A percentile compares a stretch with the other conserved stretches of the same genome.
phyloP scores from a whole-genome alignment of 192 early-diverging fungal species.

The Paraglomus occultum region DNA sequence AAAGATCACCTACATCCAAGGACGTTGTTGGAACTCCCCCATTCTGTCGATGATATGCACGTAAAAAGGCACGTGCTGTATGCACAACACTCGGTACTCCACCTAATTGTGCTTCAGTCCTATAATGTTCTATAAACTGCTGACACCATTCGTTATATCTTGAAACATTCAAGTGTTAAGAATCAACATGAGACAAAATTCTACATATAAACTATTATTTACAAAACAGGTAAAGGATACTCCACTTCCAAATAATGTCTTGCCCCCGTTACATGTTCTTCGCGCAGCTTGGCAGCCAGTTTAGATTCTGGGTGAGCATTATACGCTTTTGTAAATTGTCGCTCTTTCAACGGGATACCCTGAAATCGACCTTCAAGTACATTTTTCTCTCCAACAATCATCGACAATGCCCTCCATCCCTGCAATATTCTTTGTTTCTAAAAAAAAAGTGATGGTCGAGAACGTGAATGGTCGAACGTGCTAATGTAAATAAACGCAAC shows the following conservation, averaged over 20 bases:
- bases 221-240: conserved; percentile 29
- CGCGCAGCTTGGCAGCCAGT: conserved; percentile 32
- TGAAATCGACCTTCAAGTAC: conserved; percentile 36
- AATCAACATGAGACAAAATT: neutral
- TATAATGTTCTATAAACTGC: conserved; percentile 53
- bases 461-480: neutral
- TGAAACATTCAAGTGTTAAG: neutral
- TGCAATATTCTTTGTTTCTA: conserved; percentile 40
- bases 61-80: conserved; percentile 70
- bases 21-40: conserved; percentile 42
- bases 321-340: conserved; percentile 41
- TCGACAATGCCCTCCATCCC: conserved; percentile 45
- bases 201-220: neutral
- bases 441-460: conserved; percentile 1
- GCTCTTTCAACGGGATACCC: conserved; percentile 41
- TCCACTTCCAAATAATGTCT: conserved; percentile 54
- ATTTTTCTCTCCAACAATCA: conserved; percentile 43
- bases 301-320: conserved; percentile 31
- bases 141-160: conserved; percentile 32
- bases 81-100: conserved; percentile 76
- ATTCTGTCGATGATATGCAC: conserved; percentile 63
- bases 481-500: neutral
- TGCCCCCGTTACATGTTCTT: conserved; percentile 41
- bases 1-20: conserved; percentile 37
- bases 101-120: conserved; percentile 67